These are phyloP conservation scores for Solanum microdontum DNA, from an alignment of 257 asterid species.

Conservation along the genomic window DNA sequence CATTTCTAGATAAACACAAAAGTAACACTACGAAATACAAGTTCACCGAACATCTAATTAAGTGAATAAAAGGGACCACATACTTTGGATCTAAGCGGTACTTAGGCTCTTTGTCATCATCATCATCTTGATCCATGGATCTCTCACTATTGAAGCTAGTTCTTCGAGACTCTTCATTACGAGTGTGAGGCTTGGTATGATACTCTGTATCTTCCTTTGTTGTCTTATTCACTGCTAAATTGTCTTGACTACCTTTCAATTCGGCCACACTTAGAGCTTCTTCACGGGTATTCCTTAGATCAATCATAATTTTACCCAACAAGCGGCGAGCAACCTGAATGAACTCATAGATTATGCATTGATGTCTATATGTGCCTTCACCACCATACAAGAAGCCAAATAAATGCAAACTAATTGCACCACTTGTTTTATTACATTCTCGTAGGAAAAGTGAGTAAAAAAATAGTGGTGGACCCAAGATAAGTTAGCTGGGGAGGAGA, in stretches of 20 bases:
- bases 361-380: neutral
- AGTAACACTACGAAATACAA: neutral
- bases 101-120: slow-evolving; percentile 82
- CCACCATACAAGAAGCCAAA: neutral
- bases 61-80: neutral
- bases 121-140: slow-evolving; percentile 78
- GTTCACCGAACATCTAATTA: neutral
- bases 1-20: neutral
- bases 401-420: neutral
- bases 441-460: neutral
- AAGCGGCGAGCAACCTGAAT: slow-evolving; percentile 84
- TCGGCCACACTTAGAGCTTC: slow-evolving; percentile 87
- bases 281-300: slow-evolving; percentile 77
- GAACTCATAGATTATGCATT: neutral
- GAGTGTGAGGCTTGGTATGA: slow-evolving; percentile 31
- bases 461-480: neutral
- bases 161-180: slow-evolving; percentile 56
- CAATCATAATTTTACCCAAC: slow-evolving; percentile 82
- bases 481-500: neutral
- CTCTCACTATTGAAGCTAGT: slow-evolving; percentile 75
- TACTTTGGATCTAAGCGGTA: slow-evolving; percentile 95
- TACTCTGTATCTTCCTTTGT: slow-evolving; percentile 49
- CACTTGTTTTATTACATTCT: neutral
- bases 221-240: slow-evolving; percentile 15
- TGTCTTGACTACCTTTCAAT: slow-evolving; percentile 57